A percentile compares a stretch with the other conserved stretches of the same genome.
Conservation (phyloP, 805 yeast genomes). For the Teunomyces tritomae region DNA sequence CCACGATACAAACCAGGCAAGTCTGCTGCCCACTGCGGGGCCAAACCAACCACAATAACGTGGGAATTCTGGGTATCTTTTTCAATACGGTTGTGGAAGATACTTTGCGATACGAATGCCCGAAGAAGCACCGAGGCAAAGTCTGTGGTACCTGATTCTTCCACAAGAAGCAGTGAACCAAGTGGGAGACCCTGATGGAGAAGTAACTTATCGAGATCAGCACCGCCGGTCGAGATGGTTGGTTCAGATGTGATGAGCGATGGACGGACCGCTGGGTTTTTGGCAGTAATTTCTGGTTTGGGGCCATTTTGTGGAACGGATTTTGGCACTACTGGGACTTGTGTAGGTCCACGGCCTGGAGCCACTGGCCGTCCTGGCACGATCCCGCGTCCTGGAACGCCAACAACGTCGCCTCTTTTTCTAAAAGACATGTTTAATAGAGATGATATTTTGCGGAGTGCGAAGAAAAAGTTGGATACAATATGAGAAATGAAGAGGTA, state of each 20-base stretch:
- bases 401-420: conserved; percentile 40
- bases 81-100: conserved; percentile 57
- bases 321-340: not conserved
- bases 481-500: not conserved
- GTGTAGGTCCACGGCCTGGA: conserved; percentile 2
- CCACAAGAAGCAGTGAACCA: conserved; percentile 66
- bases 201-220: conserved; percentile 69
- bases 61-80: conserved; percentile 43
- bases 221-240: conserved; percentile 76
- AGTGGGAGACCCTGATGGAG: conserved; percentile 85
- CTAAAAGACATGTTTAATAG: conserved; percentile 36
- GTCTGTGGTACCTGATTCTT: conserved; percentile 88
- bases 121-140: conserved; percentile 70
- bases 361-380: conserved; percentile 3
- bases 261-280: conserved; percentile 56
- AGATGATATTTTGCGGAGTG: not conserved
- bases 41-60: conserved; percentile 60
- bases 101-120: conserved; percentile 73
- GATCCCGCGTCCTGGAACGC: conserved; percentile 9
- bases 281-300: not conserved
- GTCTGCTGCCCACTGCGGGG: conserved; percentile 59
- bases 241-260: conserved; percentile 74
- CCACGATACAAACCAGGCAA: conserved; percentile 80
- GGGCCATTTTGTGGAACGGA: not conserved
- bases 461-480: not conserved